Evolutionary conservation across 495 filamentous ascomycete species (phyloP).

Genomic region (Xylaria curta): DNA sequence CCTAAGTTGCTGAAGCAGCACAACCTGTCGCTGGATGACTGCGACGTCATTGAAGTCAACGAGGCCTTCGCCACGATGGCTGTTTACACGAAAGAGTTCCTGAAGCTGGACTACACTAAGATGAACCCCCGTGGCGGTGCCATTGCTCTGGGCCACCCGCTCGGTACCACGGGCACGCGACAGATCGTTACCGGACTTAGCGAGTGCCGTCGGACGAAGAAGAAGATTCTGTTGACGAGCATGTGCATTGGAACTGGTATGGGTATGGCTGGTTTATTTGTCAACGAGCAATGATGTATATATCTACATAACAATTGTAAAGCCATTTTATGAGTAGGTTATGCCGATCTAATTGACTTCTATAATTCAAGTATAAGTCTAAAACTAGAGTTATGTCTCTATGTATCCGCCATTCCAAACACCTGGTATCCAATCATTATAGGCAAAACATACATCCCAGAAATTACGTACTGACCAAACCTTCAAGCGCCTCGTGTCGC

Average conservation of each 20-base stretch:
- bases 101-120: slow-evolving; percentile 81
- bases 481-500: neutral
- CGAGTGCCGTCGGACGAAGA: slow-evolving; percentile 77
- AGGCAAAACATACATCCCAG: slow-evolving; percentile 9
- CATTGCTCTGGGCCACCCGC: slow-evolving; percentile 78
- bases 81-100: slow-evolving; percentile 82
- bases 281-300: slow-evolving; percentile 68
- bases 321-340: too few species aligned
- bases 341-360: neutral
- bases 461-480: neutral
- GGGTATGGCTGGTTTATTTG: slow-evolving; percentile 86
- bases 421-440: slow-evolving; percentile 15
- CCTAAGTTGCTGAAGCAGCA: slow-evolving; percentile 89
- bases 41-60: slow-evolving; percentile 93
- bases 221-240: slow-evolving; percentile 82
- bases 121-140: slow-evolving; percentile 88
- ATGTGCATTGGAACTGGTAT: slow-evolving; percentile 86
- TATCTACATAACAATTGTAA: slow-evolving; percentile 30
- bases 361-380: neutral
- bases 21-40: slow-evolving; percentile 78
- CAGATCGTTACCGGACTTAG: slow-evolving; percentile 87
- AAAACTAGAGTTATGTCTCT: neutral
- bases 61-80: slow-evolving; percentile 98
- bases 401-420: slow-evolving; percentile 15
- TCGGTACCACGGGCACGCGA: slow-evolving; percentile 79